These are phyloP conservation scores for Scheffersomyces lignosus DNA, from an alignment of 805 yeast species.

Conservation along the genomic window DNA sequence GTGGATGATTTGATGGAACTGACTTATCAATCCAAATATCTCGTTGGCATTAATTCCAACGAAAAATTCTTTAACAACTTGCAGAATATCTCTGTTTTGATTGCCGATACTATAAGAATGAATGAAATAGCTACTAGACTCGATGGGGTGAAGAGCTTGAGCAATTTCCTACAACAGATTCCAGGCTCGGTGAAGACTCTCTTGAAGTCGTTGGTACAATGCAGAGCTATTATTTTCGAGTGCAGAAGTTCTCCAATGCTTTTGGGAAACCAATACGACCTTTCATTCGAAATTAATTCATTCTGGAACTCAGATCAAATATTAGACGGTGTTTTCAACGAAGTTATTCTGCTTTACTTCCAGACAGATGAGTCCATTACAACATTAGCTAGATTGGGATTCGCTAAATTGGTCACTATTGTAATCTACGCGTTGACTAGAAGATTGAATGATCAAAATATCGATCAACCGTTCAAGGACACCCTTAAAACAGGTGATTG, in stretches of 20 bases:
- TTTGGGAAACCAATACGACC: conserved; percentile 8
- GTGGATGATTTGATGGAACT: conserved; percentile 15
- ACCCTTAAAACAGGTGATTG: too few relatives aligned
- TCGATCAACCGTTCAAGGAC: conserved; percentile 27
- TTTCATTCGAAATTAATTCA: conserved; percentile 16
- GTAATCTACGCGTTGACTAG: conserved; percentile 24
- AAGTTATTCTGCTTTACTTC: conserved; percentile 39
- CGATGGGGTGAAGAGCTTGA: conserved; percentile 30
- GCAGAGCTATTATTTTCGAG: conserved; percentile 25
- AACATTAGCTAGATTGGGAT: conserved; percentile 32
- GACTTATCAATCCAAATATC: conserved; percentile 8
- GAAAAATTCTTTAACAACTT: conserved; percentile 19
- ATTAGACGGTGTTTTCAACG: conserved; percentile 36
- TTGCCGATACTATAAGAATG: conserved; percentile 56
- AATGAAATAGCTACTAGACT: conserved; percentile 59
- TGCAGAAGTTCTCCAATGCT: conserved; percentile 8
- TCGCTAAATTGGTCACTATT: conserved; percentile 26
- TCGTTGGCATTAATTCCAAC: conserved; percentile 8
- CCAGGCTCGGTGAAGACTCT: conserved; percentile 31
- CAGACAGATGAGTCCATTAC: conserved; percentile 47
- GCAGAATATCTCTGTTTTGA: conserved; percentile 21
- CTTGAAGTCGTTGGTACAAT: conserved; percentile 45
- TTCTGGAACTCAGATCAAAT: conserved; percentile 24
- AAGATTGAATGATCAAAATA: conserved; percentile 39
- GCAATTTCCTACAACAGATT: conserved; percentile 23